Evolutionary conservation across 1,284 basidiomycete species (phyloP), one percentile per base, ranked within the genome.

Genomic region (Rhizopogon parksii): DNA sequence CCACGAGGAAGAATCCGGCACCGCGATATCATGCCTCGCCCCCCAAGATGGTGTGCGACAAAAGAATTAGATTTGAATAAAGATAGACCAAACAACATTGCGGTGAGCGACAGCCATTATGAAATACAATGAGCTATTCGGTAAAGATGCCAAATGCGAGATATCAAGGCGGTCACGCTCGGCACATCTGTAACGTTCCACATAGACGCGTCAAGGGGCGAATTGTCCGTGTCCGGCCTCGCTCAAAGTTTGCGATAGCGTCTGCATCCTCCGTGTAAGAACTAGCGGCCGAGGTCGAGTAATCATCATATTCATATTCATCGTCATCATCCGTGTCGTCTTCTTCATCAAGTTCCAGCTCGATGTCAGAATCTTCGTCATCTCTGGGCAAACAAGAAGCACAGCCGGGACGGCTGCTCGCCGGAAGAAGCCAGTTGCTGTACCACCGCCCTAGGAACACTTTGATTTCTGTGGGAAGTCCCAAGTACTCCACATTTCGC

Each of bases 401-500:
- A 17, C 55, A 50, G 9, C 56, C 54, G 19, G 52, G 52, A 30
- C 50, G 52, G 40, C 49, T 57, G 37, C 56, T 64, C 21, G 67
- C 65, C 36, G 74, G 67, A 51, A 74, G 67, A 39, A 78, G 60
- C 76, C 80, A 81, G 15, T 71, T 68, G 47, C 74, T 71, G 60
- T 84, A 85, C 82, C 82, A 87, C 50, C 71, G 71, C 1, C 80
- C 78, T 50, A 88, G 71, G 63, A 84, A 87, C 15, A 79, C 65
- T 58, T 83, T 86, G 63, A 88, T 78, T 47, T 87, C 83, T 8
- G 76, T 65, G 39, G 77, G 71, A 58, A 90, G 75, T 21, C 81
- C 83, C 47, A 90, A 80, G 59, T 87, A 90, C 63, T 89, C 87
- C 60, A 82, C 86, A 62, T 89, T 90, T 49, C 83, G 78, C n/a